Evolutionary conservation across 805 yeast genomes (phyloP), one percentile per base, ranked within the genome.

Genomic region (Saccharomycopsis javanensis): DNA sequence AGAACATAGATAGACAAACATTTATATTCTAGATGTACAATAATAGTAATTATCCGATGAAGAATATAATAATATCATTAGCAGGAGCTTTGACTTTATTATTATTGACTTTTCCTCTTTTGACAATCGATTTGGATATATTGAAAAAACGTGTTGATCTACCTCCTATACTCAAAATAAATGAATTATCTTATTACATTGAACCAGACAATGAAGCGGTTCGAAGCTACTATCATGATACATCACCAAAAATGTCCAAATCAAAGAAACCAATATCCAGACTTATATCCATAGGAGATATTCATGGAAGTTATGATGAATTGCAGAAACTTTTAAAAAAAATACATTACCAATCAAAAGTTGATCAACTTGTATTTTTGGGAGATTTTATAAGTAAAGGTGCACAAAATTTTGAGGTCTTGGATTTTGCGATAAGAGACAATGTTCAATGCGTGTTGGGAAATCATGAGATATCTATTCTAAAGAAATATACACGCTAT

Each of bases 351-450:
- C 73, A 80, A 57, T 67, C 68, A 15, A 64, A 72, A 20, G 64
- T 68, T 7, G 95, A 88, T 66, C 78, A 78, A 50, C 73, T 90
- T 13, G 70, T 91, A 1, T 71, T 90, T 23, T 69, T 90, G 20
- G 98, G 98, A 10, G 63, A 91, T 66, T 88, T 90, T 68, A 74
- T 88, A 16, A 76, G 89, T 54, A 92, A 91, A 67, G 98, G 98
- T 1, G 83, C 86, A 4, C 81, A 86, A 58, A 86, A 96, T 1
- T 61, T 79, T 13, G 79, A 78, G 42, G 89, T 89, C 2, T 67
- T 90, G 10, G 84, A 89, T 59, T 83, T 69, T 64, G 83, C 87
- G 18, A 74, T 83, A 34, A 72, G 79, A 23, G 67, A 82, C 62
- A 72, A 79, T 15, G 78, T 87, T 15, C 82, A 80, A 55, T 90